phyloP scores from a whole-genome alignment of 169 alveolate species.

The Plasmodium coatneyi region DNA sequence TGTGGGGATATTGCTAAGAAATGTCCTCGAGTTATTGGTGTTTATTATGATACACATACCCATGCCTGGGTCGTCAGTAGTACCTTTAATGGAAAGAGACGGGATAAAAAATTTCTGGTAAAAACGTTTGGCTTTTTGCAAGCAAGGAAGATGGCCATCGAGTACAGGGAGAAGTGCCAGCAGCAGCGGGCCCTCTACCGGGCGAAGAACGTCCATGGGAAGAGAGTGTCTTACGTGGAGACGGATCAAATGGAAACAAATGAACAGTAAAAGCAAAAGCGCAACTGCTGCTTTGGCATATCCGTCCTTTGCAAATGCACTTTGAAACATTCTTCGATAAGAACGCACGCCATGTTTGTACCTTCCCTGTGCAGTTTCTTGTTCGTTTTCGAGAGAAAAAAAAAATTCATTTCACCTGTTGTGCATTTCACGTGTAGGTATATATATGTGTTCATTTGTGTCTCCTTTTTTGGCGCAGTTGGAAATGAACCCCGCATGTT shows the following conservation, averaged over 20 bases:
- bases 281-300: not conserved
- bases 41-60: constrained; percentile 68
- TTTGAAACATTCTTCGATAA: too few species aligned
- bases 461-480: not conserved
- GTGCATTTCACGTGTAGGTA: not conserved
- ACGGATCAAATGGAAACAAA: not conserved
- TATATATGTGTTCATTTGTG: not conserved
- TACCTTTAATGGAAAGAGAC: constrained; percentile 27
- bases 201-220: not conserved
- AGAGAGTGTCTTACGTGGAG: not conserved
- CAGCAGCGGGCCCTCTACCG: constrained; percentile 4
- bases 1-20: constrained; percentile 41
- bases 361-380: not conserved
- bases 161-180: constrained; percentile 49
- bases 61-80: constrained; percentile 75
- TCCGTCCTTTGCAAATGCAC: not conserved
- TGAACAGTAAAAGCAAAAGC: not conserved
- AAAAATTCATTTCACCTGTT: not conserved
- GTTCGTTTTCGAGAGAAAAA: too few species aligned
- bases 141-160: constrained; percentile 75
- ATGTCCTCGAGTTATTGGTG: constrained; percentile 63
- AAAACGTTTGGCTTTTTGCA: constrained; percentile 65
- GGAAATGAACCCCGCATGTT: not conserved
- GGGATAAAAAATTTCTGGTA: constrained; percentile 58
- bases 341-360: not conserved